These are phyloP conservation scores for Skeletonema marinoi DNA, from an alignment of 108 stramenopile genomes.

Conservation along the genomic window DNA sequence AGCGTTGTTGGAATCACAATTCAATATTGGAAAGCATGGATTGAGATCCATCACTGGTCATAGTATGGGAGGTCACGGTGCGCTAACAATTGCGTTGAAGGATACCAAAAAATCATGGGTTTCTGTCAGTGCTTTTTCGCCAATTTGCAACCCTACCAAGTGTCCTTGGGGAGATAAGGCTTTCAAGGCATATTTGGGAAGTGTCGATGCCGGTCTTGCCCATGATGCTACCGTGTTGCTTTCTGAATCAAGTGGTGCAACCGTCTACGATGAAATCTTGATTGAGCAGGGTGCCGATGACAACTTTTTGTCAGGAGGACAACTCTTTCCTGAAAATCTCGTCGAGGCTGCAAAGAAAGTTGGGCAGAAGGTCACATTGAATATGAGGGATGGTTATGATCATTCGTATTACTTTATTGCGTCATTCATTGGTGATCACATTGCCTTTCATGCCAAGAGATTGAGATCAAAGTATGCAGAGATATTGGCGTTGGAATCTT, in stretches of 20 bases:
- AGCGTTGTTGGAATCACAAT: constrained; percentile 61
- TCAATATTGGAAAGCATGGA: constrained; percentile 48
- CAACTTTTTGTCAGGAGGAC: constrained; percentile 59
- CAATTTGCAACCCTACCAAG: constrained; percentile 93
- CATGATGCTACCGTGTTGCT: constrained; percentile 92
- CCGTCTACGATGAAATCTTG: constrained; percentile 72
- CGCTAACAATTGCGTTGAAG: constrained; percentile 79
- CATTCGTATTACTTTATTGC: constrained; percentile 94
- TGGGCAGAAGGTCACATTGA: constrained; percentile 74
- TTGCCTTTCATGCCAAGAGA: constrained; percentile 81
- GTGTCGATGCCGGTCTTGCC: constrained; percentile 73
- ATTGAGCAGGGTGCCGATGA: constrained; percentile 84
- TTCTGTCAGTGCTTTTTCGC: constrained; percentile 91
- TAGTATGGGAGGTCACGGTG: constrained; percentile 94
- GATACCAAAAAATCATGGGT: constrained; percentile 46
- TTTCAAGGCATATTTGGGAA: constrained; percentile 91
- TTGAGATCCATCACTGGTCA: constrained; percentile 86
- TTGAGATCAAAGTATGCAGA: constrained; percentile 45
- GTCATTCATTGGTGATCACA: constrained; percentile 87
- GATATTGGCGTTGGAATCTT: constrained; percentile 13
- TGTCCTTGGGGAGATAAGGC: constrained; percentile 98
- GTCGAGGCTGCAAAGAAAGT: constrained; percentile 59
- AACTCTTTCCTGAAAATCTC: constrained; percentile 63
- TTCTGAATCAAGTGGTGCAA: constrained; percentile 20
- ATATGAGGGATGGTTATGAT: constrained; percentile 90